phyloP scores from a whole-genome alignment of 192 early-diverging fungal species.

The Coemansia sp. region DNA sequence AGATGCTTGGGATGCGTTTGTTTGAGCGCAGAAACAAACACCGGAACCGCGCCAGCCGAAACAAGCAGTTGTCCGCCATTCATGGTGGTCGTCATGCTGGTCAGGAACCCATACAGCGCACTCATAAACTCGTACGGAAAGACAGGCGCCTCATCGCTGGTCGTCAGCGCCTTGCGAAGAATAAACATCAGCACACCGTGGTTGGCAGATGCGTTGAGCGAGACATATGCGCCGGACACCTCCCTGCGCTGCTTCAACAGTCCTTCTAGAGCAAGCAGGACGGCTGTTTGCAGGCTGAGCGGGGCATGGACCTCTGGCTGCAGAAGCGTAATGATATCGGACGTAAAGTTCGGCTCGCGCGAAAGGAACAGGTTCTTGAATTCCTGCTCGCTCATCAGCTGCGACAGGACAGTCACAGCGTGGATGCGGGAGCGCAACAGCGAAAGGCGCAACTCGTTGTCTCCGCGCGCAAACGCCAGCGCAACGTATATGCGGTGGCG shows the following conservation, averaged over 20 bases:
- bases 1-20: conserved; percentile 61
- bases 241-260: conserved; percentile 76
- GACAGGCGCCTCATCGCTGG: conserved; percentile 44
- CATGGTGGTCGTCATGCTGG: conserved; percentile 75
- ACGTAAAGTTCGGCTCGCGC: conserved; percentile 86
- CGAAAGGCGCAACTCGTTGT: conserved; percentile 50
- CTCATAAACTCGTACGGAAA: conserved; percentile 73
- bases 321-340: conserved; percentile 73
- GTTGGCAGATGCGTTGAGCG: conserved; percentile 89
- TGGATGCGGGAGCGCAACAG: conserved; percentile 75
- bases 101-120: conserved; percentile 75
- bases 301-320: conserved; percentile 70
- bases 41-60: conserved; percentile 85
- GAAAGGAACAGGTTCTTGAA: conserved; percentile 73
- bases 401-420: conserved; percentile 77
- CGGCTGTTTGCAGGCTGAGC: conserved; percentile 72
- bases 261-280: conserved; percentile 80
- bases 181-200: conserved; percentile 88
- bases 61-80: conserved; percentile 88
- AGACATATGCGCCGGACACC: conserved; percentile 76
- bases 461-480: conserved; percentile 54
- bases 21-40: conserved; percentile 69
- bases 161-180: conserved; percentile 69
- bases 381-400: conserved; percentile 50
- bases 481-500: conserved; percentile 80